Conservation (phyloP, 257 asterid species). For the Solanum clarkiae region DNA sequence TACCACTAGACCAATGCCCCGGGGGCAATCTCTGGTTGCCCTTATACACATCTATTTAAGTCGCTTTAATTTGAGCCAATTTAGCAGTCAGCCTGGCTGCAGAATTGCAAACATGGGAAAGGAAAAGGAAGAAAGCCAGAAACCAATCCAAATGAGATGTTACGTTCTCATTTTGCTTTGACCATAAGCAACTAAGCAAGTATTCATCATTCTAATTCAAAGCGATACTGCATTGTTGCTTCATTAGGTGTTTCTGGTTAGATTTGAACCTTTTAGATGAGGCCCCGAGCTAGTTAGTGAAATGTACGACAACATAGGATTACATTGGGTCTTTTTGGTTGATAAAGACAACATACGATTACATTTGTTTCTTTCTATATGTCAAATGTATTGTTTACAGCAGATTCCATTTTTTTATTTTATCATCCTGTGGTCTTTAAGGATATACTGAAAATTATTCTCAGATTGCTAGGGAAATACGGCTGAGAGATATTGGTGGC, state of each 20-base stretch:
- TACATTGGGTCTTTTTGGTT: background rate
- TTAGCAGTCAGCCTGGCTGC: background rate
- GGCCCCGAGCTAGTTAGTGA: background rate
- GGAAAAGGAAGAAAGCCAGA: background rate
- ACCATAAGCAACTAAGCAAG: background rate
- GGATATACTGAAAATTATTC: background rate
- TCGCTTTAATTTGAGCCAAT: background rate
- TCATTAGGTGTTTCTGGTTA: background rate
- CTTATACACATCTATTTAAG: background rate
- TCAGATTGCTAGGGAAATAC: constrained; percentile 93
- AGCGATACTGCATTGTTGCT: background rate
- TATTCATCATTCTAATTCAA: background rate
- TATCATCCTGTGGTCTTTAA: background rate
- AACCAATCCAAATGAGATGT: background rate
- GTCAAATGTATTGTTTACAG: background rate
- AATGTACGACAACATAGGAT: background rate
- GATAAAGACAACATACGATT: background rate
- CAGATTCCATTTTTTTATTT: background rate
- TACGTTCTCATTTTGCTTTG: background rate
- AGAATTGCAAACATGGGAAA: background rate
- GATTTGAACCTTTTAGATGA: background rate
- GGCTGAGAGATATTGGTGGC: constrained; percentile 98
- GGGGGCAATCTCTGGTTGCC: background rate
- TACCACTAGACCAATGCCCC: background rate
- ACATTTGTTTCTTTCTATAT: background rate